Conservation (phyloP, 345 rosid genomes). For the Populus euphratica region DNA sequence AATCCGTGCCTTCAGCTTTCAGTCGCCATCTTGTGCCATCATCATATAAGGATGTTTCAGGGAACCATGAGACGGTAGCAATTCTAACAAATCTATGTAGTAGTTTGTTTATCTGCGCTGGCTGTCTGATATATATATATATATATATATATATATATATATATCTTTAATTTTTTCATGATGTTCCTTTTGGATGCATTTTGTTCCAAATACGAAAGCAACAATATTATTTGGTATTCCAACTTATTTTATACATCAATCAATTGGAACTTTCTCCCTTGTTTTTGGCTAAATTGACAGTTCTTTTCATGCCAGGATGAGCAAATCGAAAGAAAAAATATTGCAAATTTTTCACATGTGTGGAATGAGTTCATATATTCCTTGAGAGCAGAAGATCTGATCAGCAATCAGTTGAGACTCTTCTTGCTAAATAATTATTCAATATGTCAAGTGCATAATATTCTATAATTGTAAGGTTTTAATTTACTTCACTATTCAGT, state of each 20-base stretch:
- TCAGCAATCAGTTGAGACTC: slow-evolving; percentile 64
- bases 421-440: slow-evolving; percentile 14
- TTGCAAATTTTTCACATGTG: slow-evolving; percentile 71
- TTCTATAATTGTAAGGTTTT: slow-evolving; percentile 10
- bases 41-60: slow-evolving; percentile 29
- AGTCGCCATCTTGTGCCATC: slow-evolving; percentile 60
- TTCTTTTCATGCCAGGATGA: slow-evolving; percentile 55
- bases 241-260: not conserved
- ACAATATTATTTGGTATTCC: not conserved
- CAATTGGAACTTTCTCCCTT: not conserved
- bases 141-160: not conserved
- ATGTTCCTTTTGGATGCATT: not conserved
- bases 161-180: not conserved
- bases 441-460: slow-evolving; percentile 9
- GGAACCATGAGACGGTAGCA: slow-evolving; percentile 37
- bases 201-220: not conserved
- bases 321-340: slow-evolving; percentile 38
- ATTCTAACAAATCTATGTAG: slow-evolving; percentile 6
- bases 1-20: slow-evolving; percentile 63
- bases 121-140: not conserved
- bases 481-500: slow-evolving; percentile 35
- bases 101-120: not conserved
- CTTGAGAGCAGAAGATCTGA: slow-evolving; percentile 85
- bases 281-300: slow-evolving; percentile 14
- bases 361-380: slow-evolving; percentile 84